A percentile compares a stretch with the other conserved stretches of the same genome.
phyloP scores from a whole-genome alignment of 2,329 filamentous ascomycete genomes.

The Xylaria arbuscula region DNA sequence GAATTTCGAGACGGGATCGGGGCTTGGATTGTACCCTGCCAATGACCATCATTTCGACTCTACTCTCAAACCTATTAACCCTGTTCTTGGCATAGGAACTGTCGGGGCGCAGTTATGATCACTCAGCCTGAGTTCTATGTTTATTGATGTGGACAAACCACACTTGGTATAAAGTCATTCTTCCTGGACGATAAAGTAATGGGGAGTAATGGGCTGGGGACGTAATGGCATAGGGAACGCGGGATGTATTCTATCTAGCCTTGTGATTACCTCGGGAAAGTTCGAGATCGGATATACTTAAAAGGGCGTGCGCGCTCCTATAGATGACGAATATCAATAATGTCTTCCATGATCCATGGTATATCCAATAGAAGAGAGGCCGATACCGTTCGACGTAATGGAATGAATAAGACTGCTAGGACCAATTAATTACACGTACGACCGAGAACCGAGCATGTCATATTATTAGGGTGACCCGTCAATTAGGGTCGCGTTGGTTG shows the following conservation, averaged over 20 bases:
- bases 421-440: not conserved
- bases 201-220: conserved; percentile 30
- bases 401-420: not conserved
- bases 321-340: conserved; percentile 27
- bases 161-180: conserved; percentile 31
- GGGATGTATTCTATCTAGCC: conserved; percentile 3
- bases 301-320: conserved; percentile 14
- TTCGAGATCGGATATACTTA: conserved; percentile 7
- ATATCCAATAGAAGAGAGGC: not conserved
- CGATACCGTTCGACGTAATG: not conserved
- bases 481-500: not conserved
- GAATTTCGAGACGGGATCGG: conserved; percentile 48
- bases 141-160: conserved; percentile 19
- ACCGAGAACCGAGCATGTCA: conserved; percentile 8
- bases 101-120: not conserved
- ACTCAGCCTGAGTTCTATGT: conserved; percentile 13
- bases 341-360: conserved; percentile 9
- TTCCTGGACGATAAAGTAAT: conserved; percentile 32
- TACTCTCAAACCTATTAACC: conserved; percentile 3
- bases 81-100: conserved; percentile 29
- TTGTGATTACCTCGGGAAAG: conserved; percentile 19
- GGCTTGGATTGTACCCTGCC: conserved; percentile 48
- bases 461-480: not conserved
- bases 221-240: conserved; percentile 9
- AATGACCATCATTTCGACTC: conserved; percentile 30